Base-by-base conservation (phyloP, 768 basidiomycete species). In the Cystobasidium ongulense region DNA sequence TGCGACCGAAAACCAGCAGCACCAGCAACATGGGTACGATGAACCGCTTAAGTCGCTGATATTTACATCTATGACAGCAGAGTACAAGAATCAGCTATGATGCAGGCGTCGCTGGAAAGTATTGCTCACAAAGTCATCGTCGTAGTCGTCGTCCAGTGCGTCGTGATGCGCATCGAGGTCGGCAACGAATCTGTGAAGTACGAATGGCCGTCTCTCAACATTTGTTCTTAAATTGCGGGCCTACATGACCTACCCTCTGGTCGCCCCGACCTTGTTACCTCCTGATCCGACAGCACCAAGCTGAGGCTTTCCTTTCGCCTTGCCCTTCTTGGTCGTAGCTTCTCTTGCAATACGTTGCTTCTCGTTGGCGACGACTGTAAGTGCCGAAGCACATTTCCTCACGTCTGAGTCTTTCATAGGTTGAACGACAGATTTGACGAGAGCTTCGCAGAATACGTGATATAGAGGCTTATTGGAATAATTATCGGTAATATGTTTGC, bases 341-440 rank as follows among this genome's bases (percentile, higher is more conserved):
- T 93, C 91, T 76, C 89, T 86, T 77, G 89, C 88, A 80, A 91
- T 91, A 82, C 87, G 90, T 83, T 94, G 91, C 83, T 98, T 99
- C 83, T 94, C 92, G 79, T 95, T 97, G 63, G 92, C 90, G 5
- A 98, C 84, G 1, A 90, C 88, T 18, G 90, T 91, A 68, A 99
- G 83, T 1, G 84, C 87, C 63, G 87, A 89, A 0, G 92, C 90
- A 0, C 87, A 90, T 80, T 97, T 97, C 75, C 93, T 86, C 31
- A 92, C 88, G 77, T 99, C 95, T 64, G 92, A 87, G 75, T 97
- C 92, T 78, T 88, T 90, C 68, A 98, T 85, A 4, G 91, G 87
- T 73, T 84, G 82, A 0, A 89, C 88, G 18, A 96, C 82, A 63
- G 88, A 88, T 57, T 88, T 87, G 21, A 87, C 87, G 76, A 93